Percentiles rank a stretch among this genome's conserved stretches.
Evolutionary conservation across 106 monocot genomes (phyloP).

Genomic region (Dioscorea alata): DNA sequence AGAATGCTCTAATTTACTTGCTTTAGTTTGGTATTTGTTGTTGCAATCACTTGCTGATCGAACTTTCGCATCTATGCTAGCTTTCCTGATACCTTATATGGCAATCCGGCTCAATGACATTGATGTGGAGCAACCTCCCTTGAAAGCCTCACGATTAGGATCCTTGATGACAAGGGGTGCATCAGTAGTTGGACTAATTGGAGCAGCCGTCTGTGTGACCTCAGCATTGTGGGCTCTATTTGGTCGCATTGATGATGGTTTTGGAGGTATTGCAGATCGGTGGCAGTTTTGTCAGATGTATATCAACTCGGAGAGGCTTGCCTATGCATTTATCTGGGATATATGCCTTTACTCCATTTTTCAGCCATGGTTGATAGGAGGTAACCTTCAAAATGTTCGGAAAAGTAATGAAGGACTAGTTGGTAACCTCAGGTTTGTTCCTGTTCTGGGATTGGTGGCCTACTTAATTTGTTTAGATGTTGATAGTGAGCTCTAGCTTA

Average conservation of each 20-base stretch:
- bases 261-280: constrained; percentile 47
- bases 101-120: constrained; percentile 75
- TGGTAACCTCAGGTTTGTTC: constrained; percentile 54
- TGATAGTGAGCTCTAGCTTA: constrained; percentile 1
- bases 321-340: constrained; percentile 94
- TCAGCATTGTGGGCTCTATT: constrained; percentile 63
- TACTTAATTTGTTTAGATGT: constrained; percentile 59
- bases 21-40: background rate
- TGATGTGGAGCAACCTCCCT: constrained; percentile 14
- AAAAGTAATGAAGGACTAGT: constrained; percentile 25
- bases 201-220: constrained; percentile 48
- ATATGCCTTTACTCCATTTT: constrained; percentile 77
- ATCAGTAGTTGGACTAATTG: constrained; percentile 36
- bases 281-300: constrained; percentile 48
- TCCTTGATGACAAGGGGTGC: constrained; percentile 53
- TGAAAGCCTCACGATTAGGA: constrained; percentile 31
- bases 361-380: constrained; percentile 92
- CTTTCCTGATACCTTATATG: constrained; percentile 96
- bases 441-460: constrained; percentile 68
- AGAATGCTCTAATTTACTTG: background rate
- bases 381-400: constrained; percentile 73
- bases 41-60: background rate
- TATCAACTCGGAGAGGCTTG: constrained; percentile 67
- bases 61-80: constrained; percentile 20
- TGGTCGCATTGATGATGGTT: constrained; percentile 39